A percentile compares a stretch with the other conserved stretches of the same genome.
phyloP scores from a whole-genome alignment of 352 stramenopile genomes.

The Pythium myriotylum region DNA sequence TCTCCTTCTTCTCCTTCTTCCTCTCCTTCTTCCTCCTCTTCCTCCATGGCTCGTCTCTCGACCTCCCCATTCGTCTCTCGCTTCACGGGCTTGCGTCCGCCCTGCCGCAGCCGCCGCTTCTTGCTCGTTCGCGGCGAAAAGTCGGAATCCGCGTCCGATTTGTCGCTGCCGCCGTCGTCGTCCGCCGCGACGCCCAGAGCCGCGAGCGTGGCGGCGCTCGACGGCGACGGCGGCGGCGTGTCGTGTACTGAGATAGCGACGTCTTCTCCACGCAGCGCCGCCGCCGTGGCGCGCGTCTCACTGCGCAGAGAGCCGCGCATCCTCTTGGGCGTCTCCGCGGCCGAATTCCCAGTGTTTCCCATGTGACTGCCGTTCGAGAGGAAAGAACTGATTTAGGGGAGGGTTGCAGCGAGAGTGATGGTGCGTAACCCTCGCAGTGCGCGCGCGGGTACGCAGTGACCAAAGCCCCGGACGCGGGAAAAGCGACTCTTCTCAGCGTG shows the following conservation, averaged over 20 bases:
- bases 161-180: slow-evolving; percentile 1
- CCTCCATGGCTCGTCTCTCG: slow-evolving; percentile 7
- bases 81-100: not conserved
- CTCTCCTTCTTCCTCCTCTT: slow-evolving; percentile 2
- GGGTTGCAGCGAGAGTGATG: slow-evolving; percentile 9
- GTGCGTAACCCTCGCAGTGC: not conserved
- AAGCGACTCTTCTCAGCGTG: too few relatives aligned
- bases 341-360: slow-evolving; percentile 21
- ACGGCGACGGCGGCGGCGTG: slow-evolving; percentile 30
- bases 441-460: too few relatives aligned
- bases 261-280: slow-evolving; percentile 18
- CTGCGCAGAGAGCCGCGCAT: slow-evolving; percentile 31
- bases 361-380: not conserved
- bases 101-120: slow-evolving; percentile 29
- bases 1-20: slow-evolving; percentile 3
- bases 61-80: not conserved
- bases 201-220: slow-evolving; percentile 24
- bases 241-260: not conserved
- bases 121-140: slow-evolving; percentile 19
- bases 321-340: not conserved
- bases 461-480: not conserved
- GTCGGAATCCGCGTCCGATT: slow-evolving; percentile 20
- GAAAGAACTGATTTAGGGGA: slow-evolving; percentile 13
- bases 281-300: slow-evolving; percentile 25
- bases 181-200: slow-evolving; percentile 21